Base-by-base conservation (phyloP, 768 basidiomycete genomes). In the Pulveroboletus sp. region DNA sequence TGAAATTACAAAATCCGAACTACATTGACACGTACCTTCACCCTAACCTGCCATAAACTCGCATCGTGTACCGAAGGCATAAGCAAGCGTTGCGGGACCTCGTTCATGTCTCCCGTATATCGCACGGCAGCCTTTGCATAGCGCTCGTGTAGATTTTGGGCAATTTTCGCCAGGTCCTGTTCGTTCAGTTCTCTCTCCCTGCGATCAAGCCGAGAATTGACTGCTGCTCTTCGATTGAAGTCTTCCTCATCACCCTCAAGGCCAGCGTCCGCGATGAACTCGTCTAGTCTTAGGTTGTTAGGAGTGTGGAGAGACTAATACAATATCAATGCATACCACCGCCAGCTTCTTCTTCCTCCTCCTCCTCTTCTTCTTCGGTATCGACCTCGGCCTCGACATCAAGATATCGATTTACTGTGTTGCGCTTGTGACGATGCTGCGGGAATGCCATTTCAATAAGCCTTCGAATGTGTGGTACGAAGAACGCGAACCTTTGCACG, bases 51-150 rank as follows among this genome's bases (percentile, higher is more conserved):
- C 93, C 94, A 99, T 51, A 99, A 72, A 65, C 83, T 93, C 11
- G 95, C 89, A 65, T 99, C 96, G 46, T 95, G 87, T 1, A 96
- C 92, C 4, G 89, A 91, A 17, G 96, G 96, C 93, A 99, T 97
- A 17, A 98, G 76, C 47, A 97, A 68, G 14, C 92, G 78, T 62
- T 97, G 93, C 2, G 96, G 94, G 22, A 96, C 83, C 55, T 90
- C 86, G 56, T 91, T 95, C 81, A 90, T 86, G 65, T 95, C 93
- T 24, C 92, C 93, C 17, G 88, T 84, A 61, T 92, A 95, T 36
- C 85, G 83, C 44, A 81, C 78, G 3, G 82, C 79, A 20, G 79
- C 74, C 41, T 85, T 80, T 36, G 75, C 72, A 69, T 95, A 90
- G 41, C 93, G 83, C 60, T 88, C 82, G 49, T 79, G 83, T 49